Evolutionary conservation across 768 basidiomycete genomes (phyloP).

Genomic region (Suillus variegatus): DNA sequence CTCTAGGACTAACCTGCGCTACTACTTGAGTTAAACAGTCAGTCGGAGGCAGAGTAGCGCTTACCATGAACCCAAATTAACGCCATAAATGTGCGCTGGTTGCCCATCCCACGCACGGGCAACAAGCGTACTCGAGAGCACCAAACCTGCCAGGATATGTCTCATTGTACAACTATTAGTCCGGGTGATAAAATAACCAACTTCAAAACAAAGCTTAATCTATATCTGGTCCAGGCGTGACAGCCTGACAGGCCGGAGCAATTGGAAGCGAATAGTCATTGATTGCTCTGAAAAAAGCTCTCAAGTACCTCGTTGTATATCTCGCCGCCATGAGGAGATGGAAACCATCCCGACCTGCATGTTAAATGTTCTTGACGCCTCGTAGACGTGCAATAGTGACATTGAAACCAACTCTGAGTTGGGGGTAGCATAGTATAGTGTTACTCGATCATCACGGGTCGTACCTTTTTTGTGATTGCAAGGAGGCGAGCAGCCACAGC

Average conservation of each 20-base stretch:
- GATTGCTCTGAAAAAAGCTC: not conserved
- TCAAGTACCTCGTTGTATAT: not conserved
- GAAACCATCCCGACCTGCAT: not conserved
- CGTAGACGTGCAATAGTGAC: not conserved
- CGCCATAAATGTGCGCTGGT: conserved; percentile 61
- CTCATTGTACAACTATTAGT: conserved; percentile 16
- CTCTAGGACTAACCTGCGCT: conserved; percentile 67
- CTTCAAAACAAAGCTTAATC: not conserved
- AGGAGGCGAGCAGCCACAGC: too few relatives aligned
- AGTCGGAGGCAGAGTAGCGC: conserved; percentile 8
- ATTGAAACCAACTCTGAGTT: too few relatives aligned
- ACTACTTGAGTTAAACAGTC: conserved; percentile 8
- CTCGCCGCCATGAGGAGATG: not conserved
- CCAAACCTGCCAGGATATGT: conserved; percentile 14
- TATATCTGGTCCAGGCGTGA: not conserved
- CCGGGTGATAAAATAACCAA: not conserved
- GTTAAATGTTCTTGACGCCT: not conserved
- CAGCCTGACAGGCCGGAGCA: not conserved
- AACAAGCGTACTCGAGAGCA: conserved; percentile 20
- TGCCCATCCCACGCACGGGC: conserved; percentile 20
- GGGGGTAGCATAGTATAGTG: too few relatives aligned
- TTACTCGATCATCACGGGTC: too few relatives aligned
- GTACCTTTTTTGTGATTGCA: too few relatives aligned
- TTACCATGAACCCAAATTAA: conserved; percentile 70
- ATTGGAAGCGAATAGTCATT: not conserved